Conservation (phyloP, 495 filamentous ascomycete species). For the Usnea hakonensis region DNA sequence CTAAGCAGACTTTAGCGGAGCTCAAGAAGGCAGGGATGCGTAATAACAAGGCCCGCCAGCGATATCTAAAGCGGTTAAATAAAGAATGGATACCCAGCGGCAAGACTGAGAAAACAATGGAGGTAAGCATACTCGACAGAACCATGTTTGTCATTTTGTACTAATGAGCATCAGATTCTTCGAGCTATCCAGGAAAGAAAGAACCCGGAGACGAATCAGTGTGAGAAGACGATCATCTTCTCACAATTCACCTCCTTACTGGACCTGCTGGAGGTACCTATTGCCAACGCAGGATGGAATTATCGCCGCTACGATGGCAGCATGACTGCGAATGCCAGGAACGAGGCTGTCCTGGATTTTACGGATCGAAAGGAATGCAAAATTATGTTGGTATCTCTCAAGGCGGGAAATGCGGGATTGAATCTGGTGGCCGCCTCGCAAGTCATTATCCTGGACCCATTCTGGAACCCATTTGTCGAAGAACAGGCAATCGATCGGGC, state of each 20-base stretch:
- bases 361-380: constrained; percentile 54
- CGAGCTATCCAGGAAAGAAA: constrained; percentile 35
- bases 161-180: constrained; percentile 39
- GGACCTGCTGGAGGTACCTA: constrained; percentile 86
- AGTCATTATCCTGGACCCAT: constrained; percentile 88
- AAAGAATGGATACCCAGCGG: constrained; percentile 66
- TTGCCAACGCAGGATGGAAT: constrained; percentile 52
- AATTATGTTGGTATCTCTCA: constrained; percentile 82
- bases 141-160: neutral
- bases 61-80: constrained; percentile 57
- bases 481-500: constrained; percentile 92
- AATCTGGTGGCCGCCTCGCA: constrained; percentile 82
- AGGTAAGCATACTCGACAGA: constrained; percentile 24
- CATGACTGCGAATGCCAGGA: constrained; percentile 64
- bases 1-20: constrained; percentile 48
- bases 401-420: constrained; percentile 84
- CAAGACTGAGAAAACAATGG: constrained; percentile 69
- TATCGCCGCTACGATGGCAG: constrained; percentile 81
- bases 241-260: constrained; percentile 87
- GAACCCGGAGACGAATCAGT: constrained; percentile 20
- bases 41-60: constrained; percentile 54
- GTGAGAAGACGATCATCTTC: constrained; percentile 86
- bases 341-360: constrained; percentile 66
- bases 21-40: constrained; percentile 57
- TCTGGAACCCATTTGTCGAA: constrained; percentile 96